These are phyloP conservation scores for Barbarea vulgaris DNA, from an alignment of 345 rosid species.

Conservation along the genomic window DNA sequence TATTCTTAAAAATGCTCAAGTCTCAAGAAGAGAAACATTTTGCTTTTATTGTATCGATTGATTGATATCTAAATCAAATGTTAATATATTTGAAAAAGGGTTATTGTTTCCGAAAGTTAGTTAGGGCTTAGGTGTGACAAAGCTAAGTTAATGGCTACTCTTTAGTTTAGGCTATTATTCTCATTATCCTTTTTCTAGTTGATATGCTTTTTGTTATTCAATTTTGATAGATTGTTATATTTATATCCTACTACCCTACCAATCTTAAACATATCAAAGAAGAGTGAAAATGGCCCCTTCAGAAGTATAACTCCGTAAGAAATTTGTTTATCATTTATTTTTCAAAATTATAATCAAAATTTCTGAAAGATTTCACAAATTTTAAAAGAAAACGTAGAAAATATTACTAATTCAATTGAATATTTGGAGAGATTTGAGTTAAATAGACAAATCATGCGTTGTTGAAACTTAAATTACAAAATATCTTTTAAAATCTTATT, in stretches of 20 bases:
- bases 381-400: too few species aligned
- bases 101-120: conserved; percentile 17
- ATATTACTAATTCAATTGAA: too few species aligned
- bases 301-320: too few species aligned
- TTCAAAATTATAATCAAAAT: too few species aligned
- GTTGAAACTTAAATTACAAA: too few species aligned
- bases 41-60: not conserved
- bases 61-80: not conserved
- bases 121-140: conserved; percentile 1
- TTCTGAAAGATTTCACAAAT: not conserved
- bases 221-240: too few species aligned
- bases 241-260: not conserved
- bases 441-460: too few species aligned
- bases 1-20: not conserved
- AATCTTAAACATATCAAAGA: not conserved
- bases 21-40: not conserved
- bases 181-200: not conserved
- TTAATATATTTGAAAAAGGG: not conserved
- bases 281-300: not conserved
- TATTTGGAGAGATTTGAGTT: too few species aligned
- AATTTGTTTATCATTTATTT: too few species aligned
- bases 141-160: conserved; percentile 6
- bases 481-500: too few species aligned
- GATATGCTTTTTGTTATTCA: not conserved
- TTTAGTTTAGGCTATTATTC: conserved; percentile 5